These are phyloP conservation scores for Periconia sp. DNA, from an alignment of 2,329 filamentous ascomycete species.

Conservation along the genomic window DNA sequence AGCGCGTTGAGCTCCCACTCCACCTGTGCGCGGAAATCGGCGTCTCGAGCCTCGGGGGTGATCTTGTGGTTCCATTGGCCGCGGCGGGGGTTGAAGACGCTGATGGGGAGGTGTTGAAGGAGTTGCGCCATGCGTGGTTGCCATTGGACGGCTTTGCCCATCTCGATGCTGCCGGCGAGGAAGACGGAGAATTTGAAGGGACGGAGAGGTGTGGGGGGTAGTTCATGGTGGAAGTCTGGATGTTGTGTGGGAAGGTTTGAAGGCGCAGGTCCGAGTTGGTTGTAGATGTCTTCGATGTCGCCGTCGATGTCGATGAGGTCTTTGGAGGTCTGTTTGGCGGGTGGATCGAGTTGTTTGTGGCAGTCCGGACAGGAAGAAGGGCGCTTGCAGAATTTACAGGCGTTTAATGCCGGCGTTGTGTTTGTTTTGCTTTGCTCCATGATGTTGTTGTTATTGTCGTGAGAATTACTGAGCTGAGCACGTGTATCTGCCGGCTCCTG, in stretches of 20 bases:
- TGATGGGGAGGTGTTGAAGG: constrained; percentile 51
- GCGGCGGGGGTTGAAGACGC: constrained; percentile 60
- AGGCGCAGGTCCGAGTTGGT: constrained; percentile 22
- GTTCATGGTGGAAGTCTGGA: constrained; percentile 16
- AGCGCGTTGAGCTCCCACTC: constrained; percentile 64
- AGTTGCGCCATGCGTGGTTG: constrained; percentile 48
- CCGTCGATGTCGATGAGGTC: background rate
- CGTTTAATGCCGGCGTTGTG: background rate
- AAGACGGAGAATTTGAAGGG: constrained; percentile 51
- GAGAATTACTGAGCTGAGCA: background rate
- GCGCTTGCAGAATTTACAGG: constrained; percentile 7
- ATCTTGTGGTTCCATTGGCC: constrained; percentile 59
- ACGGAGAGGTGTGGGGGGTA: constrained; percentile 13
- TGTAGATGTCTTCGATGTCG: constrained; percentile 18
- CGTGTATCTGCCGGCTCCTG: background rate
- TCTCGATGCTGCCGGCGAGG: constrained; percentile 60
- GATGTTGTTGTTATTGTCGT: too few species aligned
- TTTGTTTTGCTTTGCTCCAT: too few species aligned
- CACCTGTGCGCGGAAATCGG: constrained; percentile 56
- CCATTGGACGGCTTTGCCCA: constrained; percentile 53
- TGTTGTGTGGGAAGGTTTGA: constrained; percentile 11
- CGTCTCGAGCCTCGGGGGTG: constrained; percentile 46
- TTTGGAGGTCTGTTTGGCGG: background rate
- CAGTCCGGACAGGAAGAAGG: constrained; percentile 5
- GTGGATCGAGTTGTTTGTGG: background rate